Evolutionary conservation across 495 filamentous ascomycete species (phyloP), one percentile per base, ranked within the genome.

Genomic region (Daldinia grandis): DNA sequence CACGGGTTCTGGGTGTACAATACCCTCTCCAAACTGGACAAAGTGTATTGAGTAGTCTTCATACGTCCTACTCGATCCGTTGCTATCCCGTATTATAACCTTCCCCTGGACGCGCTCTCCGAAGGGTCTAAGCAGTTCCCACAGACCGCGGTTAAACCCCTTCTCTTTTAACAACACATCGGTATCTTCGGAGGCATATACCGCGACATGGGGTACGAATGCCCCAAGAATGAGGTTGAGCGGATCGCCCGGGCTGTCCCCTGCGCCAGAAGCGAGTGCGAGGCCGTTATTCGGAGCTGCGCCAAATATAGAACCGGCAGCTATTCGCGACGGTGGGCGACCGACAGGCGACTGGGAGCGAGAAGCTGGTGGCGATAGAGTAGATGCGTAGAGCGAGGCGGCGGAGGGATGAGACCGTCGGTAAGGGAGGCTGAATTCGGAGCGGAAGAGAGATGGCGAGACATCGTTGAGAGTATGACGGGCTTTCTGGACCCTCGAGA

Each of bases 41-140:
- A 99, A 97, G 47, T 91, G 90, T 55, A 98, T 86, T 2, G 92
- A 91, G 80, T 92, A 99, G 76, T 98, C 93, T 28, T 97, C 95
- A 84, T 91, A 96, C 31, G 87, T 87, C 69, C 85, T 87, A 72
- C 94, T 93, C 35, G 88, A 87, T 9, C 95, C 95, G 64, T 91
- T 85, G 70, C 93, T 97, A 78, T 99, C 96, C 60, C 96, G 84
- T 40, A 99, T 89, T 17, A 91, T 91, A 33, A 99, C 91, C 76
- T 94, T 95, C 25, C 95, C 95, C 35, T 89, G 87, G 0, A 99
- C 83, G 38, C 84, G 86, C 77, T 99, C 95, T n/a, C 95, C 95
- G 80, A 94, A 99, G 4, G 95, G 94, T 51, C 94, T 83, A 35
- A 99, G 80, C 58, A 99, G 79, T 75, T 94, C 92, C 83, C 91